Evolutionary conservation across 768 basidiomycete genomes (phyloP), one percentile per base, ranked within the genome.

Genomic region (Leccinum rimulosum): DNA sequence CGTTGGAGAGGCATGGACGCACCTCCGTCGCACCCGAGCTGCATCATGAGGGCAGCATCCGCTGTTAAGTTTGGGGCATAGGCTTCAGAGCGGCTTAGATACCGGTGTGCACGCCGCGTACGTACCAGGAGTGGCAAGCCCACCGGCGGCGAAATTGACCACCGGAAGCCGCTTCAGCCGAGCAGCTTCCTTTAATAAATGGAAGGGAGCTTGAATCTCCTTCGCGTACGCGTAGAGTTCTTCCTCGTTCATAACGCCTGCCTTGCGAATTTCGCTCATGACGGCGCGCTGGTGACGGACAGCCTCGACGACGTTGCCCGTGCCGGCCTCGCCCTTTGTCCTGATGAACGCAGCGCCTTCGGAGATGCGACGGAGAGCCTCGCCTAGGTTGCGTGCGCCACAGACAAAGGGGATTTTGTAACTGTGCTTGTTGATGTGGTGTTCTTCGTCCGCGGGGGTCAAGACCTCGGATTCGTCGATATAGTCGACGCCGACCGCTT

Each of bases 291-390:
- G 84, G 77, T 99, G 96, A 60, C 93, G 86, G 56, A 98, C 97
- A 27, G 97, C 97, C 74, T 94, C 92, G 57, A 93, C 89, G 51
- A 93, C 88, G 70, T 94, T 94, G 45, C 92, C 92, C 0, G 92
- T 93, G 19, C 92, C 92, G 17, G 88, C 89, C 73, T 92, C 89
- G 56, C 94, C 96, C 77, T 98, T 99, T 59, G 96, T 98, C 65
- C 97, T 93, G 76, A 99, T 95, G 83, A 98, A 95, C 0, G 97
- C 93, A 2, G 96, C 96, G 50, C 97, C 97, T 74, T 99, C 97
- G 25, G 91, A 92, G 67, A 99, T 97, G 61, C 97, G 87, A 43
- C 97, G 88, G 6, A 99, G 82, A 4, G 97, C 97, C 75, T 98
- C 95, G 55, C 97, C 97, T 31, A 99, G 85, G 74, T 96, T 88